A percentile compares a stretch with the other conserved stretches of the same genome.
phyloP scores from a whole-genome alignment of 495 filamentous ascomycete genomes.

The Penicillium cosmopolitanum region DNA sequence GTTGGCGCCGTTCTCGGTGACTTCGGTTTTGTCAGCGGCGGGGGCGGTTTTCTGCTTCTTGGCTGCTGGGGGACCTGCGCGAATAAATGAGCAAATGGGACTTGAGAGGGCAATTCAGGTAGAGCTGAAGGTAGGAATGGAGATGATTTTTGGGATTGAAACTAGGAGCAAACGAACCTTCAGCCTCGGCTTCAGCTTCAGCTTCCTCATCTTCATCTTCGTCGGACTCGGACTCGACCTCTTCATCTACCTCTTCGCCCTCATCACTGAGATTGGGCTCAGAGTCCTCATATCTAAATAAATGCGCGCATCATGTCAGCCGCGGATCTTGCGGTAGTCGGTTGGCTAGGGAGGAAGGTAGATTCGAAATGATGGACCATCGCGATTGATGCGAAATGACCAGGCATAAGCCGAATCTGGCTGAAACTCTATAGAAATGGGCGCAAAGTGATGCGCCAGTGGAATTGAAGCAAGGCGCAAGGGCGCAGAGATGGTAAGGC shows the following conservation, averaged over 20 bases:
- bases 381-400: conserved; percentile 12
- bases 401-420: conserved; percentile 1
- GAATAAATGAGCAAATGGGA: conserved; percentile 13
- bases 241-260: conserved; percentile 37
- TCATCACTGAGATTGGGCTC: conserved; percentile 48
- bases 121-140: background rate
- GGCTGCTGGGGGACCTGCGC: conserved; percentile 41
- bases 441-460: conserved; percentile 2
- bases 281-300: conserved; percentile 55
- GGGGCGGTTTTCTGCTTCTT: conserved; percentile 36
- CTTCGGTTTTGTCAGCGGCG: conserved; percentile 28
- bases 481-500: conserved; percentile 23
- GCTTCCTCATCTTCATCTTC: conserved; percentile 27
- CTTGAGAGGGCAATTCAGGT: background rate
- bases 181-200: conserved; percentile 25
- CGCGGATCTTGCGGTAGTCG: background rate
- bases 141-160: background rate
- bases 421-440: background rate
- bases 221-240: conserved; percentile 17
- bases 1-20: conserved; percentile 37
- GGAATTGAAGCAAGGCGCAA: conserved; percentile 12
- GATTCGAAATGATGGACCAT: too few relatives aligned
- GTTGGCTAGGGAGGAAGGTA: background rate
- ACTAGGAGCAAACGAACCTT: conserved; percentile 26
- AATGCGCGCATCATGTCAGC: conserved; percentile 21